Percentiles rank a stretch among this genome's conserved stretches.
These are phyloP conservation scores for Acanthamoeba royreba DNA, from an alignment of 208 protist genomes.

Conservation along the genomic window DNA sequence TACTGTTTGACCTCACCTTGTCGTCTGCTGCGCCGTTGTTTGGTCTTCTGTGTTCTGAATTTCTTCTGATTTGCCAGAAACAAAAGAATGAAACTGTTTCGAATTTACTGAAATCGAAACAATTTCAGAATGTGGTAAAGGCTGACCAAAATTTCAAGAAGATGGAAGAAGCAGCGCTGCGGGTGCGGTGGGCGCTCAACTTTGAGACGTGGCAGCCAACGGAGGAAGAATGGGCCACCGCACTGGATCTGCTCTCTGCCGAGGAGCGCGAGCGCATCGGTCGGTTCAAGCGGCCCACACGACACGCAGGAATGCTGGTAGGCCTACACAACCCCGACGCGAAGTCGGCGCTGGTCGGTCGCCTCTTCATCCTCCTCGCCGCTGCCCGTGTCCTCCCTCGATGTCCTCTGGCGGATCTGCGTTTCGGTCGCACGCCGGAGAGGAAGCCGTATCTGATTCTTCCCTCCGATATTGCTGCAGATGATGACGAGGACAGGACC, in stretches of 20 bases:
- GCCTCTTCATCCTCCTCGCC: background rate
- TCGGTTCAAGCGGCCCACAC: background rate
- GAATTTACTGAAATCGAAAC: too few species aligned
- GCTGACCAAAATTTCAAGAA: too few species aligned
- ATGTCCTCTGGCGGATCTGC: background rate
- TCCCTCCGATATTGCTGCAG: too few species aligned
- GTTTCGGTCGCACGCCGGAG: constrained; percentile 1
- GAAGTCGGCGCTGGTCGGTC: constrained; percentile 5
- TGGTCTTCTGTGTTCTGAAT: too few species aligned
- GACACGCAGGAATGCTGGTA: background rate
- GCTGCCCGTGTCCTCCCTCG: background rate
- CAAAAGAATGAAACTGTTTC: too few species aligned
- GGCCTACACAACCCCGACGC: constrained; percentile 29
- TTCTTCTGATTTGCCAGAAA: too few species aligned
- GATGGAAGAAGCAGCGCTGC: too few species aligned
- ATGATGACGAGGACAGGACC: background rate
- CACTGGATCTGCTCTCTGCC: background rate
- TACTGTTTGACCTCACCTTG: too few species aligned
- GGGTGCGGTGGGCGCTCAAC: background rate
- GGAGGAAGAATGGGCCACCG: background rate
- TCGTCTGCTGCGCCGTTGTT: too few species aligned
- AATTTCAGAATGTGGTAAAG: too few species aligned
- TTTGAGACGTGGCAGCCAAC: background rate
- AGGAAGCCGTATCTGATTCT: background rate
- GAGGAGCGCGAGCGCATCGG: background rate